Evolutionary conservation across 192 early-diverging fungal species (phyloP).

Genomic region (Podila verticillata): DNA sequence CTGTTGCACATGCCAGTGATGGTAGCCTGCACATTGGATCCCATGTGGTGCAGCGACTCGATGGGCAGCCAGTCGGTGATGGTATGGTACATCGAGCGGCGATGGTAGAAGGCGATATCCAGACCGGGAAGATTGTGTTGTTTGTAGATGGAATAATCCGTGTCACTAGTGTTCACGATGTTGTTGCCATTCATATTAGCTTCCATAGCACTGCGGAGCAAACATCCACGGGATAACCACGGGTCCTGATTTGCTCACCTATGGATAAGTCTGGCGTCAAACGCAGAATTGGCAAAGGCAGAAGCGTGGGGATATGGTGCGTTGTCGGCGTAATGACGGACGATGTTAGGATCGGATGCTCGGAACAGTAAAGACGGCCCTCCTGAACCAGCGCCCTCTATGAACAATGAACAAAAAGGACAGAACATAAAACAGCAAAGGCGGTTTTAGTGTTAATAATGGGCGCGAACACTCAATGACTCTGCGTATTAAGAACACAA

Average conservation of each 20-base stretch:
- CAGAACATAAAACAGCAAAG: not conserved
- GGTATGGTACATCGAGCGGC: slow-evolving; percentile 72
- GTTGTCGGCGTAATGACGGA: slow-evolving; percentile 58
- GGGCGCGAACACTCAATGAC: too few relatives aligned
- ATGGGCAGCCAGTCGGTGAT: slow-evolving; percentile 54
- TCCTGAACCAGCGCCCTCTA: slow-evolving; percentile 76
- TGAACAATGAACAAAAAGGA: not conserved
- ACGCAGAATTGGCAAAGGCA: slow-evolving; percentile 66
- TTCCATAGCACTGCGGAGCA: too few relatives aligned
- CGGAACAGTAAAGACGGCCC: slow-evolving; percentile 76
- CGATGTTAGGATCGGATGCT: slow-evolving; percentile 36
- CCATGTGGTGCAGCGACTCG: slow-evolving; percentile 72
- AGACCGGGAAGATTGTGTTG: slow-evolving; percentile 67
- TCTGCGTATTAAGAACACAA: not conserved
- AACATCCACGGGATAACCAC: too few relatives aligned
- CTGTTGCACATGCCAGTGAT: slow-evolving; percentile 36
- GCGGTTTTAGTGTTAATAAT: not conserved
- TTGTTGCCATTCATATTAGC: not conserved
- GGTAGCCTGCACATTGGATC: slow-evolving; percentile 57
- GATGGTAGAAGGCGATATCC: slow-evolving; percentile 73
- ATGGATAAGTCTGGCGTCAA: slow-evolving; percentile 61
- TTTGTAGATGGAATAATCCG: slow-evolving; percentile 69
- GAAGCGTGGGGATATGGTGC: slow-evolving; percentile 64
- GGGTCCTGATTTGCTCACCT: slow-evolving; percentile 29
- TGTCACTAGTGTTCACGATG: slow-evolving; percentile 56